phyloP scores from a whole-genome alignment of 176 grass and related monocot species.

The Miscanthus lutarioriparius region DNA sequence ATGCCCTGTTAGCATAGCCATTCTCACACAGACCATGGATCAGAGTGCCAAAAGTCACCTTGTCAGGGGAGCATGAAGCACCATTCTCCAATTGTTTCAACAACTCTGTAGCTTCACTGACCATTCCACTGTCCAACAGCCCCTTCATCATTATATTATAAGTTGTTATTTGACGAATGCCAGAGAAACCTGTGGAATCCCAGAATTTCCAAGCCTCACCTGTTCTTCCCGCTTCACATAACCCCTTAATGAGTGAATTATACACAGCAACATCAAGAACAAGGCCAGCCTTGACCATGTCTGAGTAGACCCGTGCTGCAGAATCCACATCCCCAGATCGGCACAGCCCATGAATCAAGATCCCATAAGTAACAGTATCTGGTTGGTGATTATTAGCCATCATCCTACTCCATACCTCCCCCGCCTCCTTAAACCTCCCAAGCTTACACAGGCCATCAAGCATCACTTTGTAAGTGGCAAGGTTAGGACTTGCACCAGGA shows the following conservation, averaged over 20 bases:
- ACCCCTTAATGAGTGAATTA: conserved; percentile 74
- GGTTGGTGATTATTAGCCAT: conserved; percentile 63
- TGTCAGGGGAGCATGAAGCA: conserved; percentile 50
- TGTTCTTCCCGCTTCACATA: conserved; percentile 53
- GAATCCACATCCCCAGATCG: conserved; percentile 63
- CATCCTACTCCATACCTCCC: conserved; percentile 81
- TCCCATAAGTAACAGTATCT: conserved; percentile 61
- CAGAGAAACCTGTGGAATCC: conserved; percentile 44
- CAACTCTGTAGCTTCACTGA: conserved; percentile 53
- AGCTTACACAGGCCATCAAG: conserved; percentile 85
- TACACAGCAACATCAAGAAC: conserved; percentile 65
- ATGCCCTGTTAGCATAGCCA: conserved; percentile 68
- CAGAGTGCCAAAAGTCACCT: conserved; percentile 70
- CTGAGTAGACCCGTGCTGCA: conserved; percentile 54
- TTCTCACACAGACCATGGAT: conserved; percentile 87
- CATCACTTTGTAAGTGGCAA: conserved; percentile 79
- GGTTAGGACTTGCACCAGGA: conserved; percentile 43
- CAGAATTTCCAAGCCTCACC: conserved; percentile 61
- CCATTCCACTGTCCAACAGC: conserved; percentile 60
- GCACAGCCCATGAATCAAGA: conserved; percentile 81
- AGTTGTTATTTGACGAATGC: conserved; percentile 46
- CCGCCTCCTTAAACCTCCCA: conserved; percentile 60
- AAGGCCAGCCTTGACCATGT: conserved; percentile 77
- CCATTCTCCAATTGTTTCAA: conserved; percentile 61
- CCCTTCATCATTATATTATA: conserved; percentile 87